Percentiles rank a stretch among this genome's conserved stretches.
Evolutionary conservation across 805 yeast genomes (phyloP).

Genomic region (Wickerhamomyces hampshirensis): DNA sequence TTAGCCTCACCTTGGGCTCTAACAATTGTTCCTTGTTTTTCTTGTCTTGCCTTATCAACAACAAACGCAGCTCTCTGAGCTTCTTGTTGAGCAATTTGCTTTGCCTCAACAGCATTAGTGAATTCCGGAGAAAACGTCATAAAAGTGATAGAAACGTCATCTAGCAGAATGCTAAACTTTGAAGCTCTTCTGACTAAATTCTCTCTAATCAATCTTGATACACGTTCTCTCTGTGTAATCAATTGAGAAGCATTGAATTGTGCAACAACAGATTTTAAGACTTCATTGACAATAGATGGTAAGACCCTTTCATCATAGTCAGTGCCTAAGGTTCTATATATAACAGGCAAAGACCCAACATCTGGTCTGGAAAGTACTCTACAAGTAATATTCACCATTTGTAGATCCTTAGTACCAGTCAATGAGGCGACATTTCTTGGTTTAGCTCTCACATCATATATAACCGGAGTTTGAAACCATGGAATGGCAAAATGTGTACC

Average conservation of each 20-base stretch:
- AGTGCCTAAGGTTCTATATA: slow-evolving; percentile 86
- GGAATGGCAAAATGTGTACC: slow-evolving; percentile 95
- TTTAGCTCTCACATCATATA: slow-evolving; percentile 94
- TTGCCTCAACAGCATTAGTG: slow-evolving; percentile 96
- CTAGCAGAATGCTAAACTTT: slow-evolving; percentile 80
- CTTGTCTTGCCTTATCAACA: slow-evolving; percentile 96
- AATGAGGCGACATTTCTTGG: slow-evolving; percentile 94
- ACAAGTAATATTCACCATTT: slow-evolving; percentile 99
- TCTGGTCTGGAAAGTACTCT: slow-evolving; percentile 93
- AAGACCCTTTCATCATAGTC: slow-evolving; percentile 97
- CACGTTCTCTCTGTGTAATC: slow-evolving; percentile 98
- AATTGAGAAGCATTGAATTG: slow-evolving; percentile 98
- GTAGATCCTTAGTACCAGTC: slow-evolving; percentile 97
- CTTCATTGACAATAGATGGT: slow-evolving; percentile 98
- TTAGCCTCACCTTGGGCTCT: slow-evolving; percentile 98
- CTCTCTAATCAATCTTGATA: slow-evolving; percentile 86
- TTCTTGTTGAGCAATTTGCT: slow-evolving; percentile 99
- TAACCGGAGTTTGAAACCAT: slow-evolving; percentile 89
- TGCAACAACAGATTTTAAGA: slow-evolving; percentile 92
- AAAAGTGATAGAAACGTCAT: slow-evolving; percentile 92
- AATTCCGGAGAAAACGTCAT: slow-evolving; percentile 99
- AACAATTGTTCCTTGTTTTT: slow-evolving; percentile 94
- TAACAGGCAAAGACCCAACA: slow-evolving; percentile 68
- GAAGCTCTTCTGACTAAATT: slow-evolving; percentile 87
- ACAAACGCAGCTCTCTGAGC: slow-evolving; percentile 97